Conservation (phyloP, 495 filamentous ascomycete genomes). For the Lasiosphaeria hispida region DNA sequence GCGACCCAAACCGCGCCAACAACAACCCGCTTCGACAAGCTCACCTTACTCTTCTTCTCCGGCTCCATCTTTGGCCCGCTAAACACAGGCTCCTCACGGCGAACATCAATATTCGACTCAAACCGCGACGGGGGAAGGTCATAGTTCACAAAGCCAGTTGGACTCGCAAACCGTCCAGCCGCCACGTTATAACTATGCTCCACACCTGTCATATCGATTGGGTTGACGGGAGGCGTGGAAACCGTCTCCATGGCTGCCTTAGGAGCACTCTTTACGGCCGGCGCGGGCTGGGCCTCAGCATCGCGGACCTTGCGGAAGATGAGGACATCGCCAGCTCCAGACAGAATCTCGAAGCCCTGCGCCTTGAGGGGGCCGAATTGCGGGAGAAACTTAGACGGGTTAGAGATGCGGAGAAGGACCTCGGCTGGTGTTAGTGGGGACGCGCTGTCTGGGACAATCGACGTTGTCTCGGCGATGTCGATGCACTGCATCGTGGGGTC, state of each 20-base stretch:
- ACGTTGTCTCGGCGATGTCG: constrained; percentile 60
- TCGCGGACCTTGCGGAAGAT: constrained; percentile 64
- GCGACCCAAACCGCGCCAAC: constrained; percentile 59
- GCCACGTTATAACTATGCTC: constrained; percentile 35
- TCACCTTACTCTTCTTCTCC: constrained; percentile 23
- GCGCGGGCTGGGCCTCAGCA: constrained; percentile 11
- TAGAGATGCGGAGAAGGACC: constrained; percentile 62
- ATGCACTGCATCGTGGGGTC: constrained; percentile 63
- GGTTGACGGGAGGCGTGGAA: constrained; percentile 38
- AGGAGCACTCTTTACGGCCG: neutral
- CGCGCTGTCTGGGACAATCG: constrained; percentile 48
- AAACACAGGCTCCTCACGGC: constrained; percentile 57
- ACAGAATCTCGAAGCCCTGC: constrained; percentile 72
- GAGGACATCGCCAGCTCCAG: constrained; percentile 65
- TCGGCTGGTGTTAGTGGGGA: constrained; percentile 55
- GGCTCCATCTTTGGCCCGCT: constrained; percentile 25
- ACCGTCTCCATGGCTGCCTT: neutral
- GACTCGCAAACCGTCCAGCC: constrained; percentile 51
- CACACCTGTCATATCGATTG: constrained; percentile 54
- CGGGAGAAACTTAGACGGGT: constrained; percentile 69
- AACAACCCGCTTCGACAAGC: constrained; percentile 48
- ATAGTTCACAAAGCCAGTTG: constrained; percentile 59
- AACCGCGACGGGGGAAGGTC: constrained; percentile 37
- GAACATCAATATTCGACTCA: constrained; percentile 48
- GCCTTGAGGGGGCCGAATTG: constrained; percentile 62